These are phyloP conservation scores for Ophiognomonia clavigignenti-juglandacearum DNA, from an alignment of 2,329 filamentous ascomycete species.

Conservation along the genomic window DNA sequence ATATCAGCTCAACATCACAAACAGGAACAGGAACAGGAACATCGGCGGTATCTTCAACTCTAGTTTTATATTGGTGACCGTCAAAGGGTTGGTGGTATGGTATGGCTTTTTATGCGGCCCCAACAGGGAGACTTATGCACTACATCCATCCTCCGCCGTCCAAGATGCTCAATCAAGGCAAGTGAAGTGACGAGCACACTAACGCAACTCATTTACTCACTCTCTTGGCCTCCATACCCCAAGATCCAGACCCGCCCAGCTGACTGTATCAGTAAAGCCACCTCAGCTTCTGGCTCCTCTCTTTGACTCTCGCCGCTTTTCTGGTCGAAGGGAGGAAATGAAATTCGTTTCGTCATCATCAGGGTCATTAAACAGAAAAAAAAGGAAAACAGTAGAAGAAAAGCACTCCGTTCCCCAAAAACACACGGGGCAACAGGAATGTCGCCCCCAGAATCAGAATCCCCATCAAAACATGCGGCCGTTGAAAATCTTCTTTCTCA, in stretches of 20 bases:
- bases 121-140: background rate
- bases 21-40: background rate
- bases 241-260: too few species aligned
- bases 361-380: conserved; percentile 19
- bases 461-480: background rate
- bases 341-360: conserved; percentile 33
- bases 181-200: too few species aligned
- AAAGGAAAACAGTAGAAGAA: conserved; percentile 20
- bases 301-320: conserved; percentile 8
- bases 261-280: background rate
- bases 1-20: too few species aligned
- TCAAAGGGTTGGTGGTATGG: background rate
- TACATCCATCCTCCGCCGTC: background rate
- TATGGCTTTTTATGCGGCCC: too few species aligned
- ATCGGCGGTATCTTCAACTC: background rate
- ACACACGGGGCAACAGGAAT: too few species aligned
- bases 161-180: too few species aligned
- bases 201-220: too few species aligned
- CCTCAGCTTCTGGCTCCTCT: background rate
- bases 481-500: background rate
- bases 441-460: background rate
- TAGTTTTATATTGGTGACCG: conserved; percentile 2
- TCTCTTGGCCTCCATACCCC: too few species aligned
- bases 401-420: too few species aligned
- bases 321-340: conserved; percentile 15